Evolutionary conservation across 169 alveolate genomes (phyloP).

Genomic region (Prorocentrum cordatum): DNA sequence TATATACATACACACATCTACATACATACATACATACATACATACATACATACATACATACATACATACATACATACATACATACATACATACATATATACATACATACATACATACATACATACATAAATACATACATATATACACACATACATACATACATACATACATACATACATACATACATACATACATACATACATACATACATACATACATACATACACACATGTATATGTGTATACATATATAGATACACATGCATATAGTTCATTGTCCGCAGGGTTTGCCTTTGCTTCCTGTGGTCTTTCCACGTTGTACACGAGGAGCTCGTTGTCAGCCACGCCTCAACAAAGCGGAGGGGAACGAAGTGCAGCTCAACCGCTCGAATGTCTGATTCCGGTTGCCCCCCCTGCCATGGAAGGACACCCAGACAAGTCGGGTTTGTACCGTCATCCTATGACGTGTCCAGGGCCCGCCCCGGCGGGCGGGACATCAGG

Average conservation of each 20-base stretch:
- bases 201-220: not conserved
- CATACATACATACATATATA: too few species aligned
- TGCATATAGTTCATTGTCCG: conserved; percentile 23
- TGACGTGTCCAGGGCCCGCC: too few species aligned
- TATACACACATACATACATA: not conserved
- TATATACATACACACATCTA: not conserved
- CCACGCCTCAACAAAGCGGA: too few species aligned
- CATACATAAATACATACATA: not conserved
- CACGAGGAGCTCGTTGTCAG: too few species aligned
- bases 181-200: not conserved
- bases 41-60: not conserved
- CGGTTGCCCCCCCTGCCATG: too few species aligned
- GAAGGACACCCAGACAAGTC: too few species aligned
- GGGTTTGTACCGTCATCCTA: too few species aligned
- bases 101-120: not conserved
- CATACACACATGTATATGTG: not conserved
- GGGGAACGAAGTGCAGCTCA: too few species aligned
- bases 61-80: not conserved
- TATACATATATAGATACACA: not conserved
- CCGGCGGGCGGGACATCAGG: too few species aligned
- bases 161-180: not conserved
- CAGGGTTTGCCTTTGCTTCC: too few species aligned
- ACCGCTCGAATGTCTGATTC: too few species aligned
- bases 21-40: not conserved
- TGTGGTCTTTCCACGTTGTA: too few species aligned